These are phyloP conservation scores for Penicillium steckii DNA, from an alignment of 495 filamentous ascomycete genomes.

Conservation along the genomic window DNA sequence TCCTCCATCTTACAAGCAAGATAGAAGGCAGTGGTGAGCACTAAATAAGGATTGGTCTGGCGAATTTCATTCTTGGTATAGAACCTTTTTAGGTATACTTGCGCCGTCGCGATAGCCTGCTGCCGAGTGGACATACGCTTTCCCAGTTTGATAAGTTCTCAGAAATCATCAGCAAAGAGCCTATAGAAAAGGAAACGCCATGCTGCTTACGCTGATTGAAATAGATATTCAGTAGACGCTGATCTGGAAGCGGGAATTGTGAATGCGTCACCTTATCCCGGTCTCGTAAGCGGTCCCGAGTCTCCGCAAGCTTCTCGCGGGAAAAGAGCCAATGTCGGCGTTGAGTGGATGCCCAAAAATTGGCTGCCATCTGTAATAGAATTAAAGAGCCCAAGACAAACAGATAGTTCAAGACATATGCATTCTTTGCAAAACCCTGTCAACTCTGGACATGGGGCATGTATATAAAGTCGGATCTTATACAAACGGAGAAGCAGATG, in stretches of 20 bases:
- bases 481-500: neutral
- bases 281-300: slow-evolving; percentile 70
- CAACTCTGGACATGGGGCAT: no score
- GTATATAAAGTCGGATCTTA: neutral
- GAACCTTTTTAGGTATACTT: slow-evolving; percentile 91
- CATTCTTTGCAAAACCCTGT: neutral
- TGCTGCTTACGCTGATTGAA: slow-evolving; percentile 73
- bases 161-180: neutral
- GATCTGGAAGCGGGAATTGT: slow-evolving; percentile 78
- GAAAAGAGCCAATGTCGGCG: slow-evolving; percentile 87
- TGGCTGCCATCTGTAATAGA: slow-evolving; percentile 73
- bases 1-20: slow-evolving; percentile 99
- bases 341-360: slow-evolving; percentile 96
- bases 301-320: slow-evolving; percentile 68
- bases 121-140: slow-evolving; percentile 77
- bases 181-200: slow-evolving; percentile 17
- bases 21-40: slow-evolving; percentile 88
- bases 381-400: neutral
- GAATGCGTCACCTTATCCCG: slow-evolving; percentile 67
- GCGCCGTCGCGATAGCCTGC: slow-evolving; percentile 91
- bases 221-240: slow-evolving; percentile 82
- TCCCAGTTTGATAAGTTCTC: slow-evolving; percentile 80
- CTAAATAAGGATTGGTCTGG: slow-evolving; percentile 88
- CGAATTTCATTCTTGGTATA: slow-evolving; percentile 90
- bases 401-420: neutral